These are phyloP conservation scores for Athelia sp. DNA, from an alignment of 1,284 basidiomycete species.

Conservation along the genomic window DNA sequence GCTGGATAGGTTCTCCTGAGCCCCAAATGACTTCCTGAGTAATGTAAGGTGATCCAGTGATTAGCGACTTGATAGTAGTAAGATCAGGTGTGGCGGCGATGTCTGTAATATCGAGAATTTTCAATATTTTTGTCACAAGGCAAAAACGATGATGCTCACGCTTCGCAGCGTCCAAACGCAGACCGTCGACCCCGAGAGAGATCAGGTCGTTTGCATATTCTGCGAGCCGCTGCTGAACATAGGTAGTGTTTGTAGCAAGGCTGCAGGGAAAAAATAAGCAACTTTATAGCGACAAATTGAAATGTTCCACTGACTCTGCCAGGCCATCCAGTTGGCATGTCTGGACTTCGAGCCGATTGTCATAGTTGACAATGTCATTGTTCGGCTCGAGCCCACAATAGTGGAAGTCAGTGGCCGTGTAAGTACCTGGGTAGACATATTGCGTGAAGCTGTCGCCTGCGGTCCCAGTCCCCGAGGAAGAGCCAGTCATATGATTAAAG, in stretches of 20 bases:
- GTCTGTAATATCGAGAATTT: constrained; percentile 29
- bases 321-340: constrained; percentile 54
- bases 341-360: constrained; percentile 48
- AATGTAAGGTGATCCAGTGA: constrained; percentile 41
- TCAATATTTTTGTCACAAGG: not conserved
- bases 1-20: constrained; percentile 45
- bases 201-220: constrained; percentile 57
- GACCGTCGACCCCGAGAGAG: constrained; percentile 58
- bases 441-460: constrained; percentile 51
- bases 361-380: constrained; percentile 54
- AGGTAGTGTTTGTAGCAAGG: constrained; percentile 51
- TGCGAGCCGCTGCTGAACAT: constrained; percentile 49
- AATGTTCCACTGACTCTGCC: constrained; percentile 53
- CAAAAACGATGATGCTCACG: constrained; percentile 31
- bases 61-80: constrained; percentile 43
- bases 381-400: constrained; percentile 51
- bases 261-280: too few species aligned
- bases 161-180: constrained; percentile 66
- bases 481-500: constrained; percentile 62
- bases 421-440: constrained; percentile 55
- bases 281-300: not conserved
- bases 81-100: constrained; percentile 45
- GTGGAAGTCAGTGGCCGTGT: constrained; percentile 54
- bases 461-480: constrained; percentile 42
- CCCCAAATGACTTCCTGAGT: constrained; percentile 61